Conservation (phyloP, 2,329 filamentous ascomycete species). For the Colletotrichum graminicola region DNA sequence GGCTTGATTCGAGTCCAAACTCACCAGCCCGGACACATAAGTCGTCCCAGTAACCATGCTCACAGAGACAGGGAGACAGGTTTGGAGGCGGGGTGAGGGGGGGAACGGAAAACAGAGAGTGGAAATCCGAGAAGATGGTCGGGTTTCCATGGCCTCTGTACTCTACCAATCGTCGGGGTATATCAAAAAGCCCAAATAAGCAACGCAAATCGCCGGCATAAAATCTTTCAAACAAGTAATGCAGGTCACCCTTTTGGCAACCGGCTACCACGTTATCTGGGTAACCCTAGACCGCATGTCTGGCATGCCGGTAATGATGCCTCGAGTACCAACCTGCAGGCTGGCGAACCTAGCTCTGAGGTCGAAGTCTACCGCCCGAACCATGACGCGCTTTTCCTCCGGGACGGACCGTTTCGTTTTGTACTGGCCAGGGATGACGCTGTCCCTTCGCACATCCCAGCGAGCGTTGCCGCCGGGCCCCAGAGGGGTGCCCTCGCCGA, state of each 20-base stretch:
- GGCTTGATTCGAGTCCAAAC: neutral
- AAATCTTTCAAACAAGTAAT: conserved; percentile 4
- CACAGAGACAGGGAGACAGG: neutral
- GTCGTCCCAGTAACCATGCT: neutral
- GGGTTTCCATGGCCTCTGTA: conserved; percentile 1
- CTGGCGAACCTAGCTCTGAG: conserved; percentile 63
- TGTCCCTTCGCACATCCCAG: conserved; percentile 50
- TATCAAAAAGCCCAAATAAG: conserved; percentile 29
- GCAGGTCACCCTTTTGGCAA: too few species aligned
- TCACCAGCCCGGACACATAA: neutral
- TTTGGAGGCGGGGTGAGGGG: too few species aligned
- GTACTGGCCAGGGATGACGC: conserved; percentile 43
- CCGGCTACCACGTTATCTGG: conserved; percentile 60
- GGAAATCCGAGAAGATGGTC: neutral
- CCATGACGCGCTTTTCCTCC: conserved; percentile 67
- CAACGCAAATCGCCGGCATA: conserved; percentile 3
- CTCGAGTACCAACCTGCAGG: conserved; percentile 67
- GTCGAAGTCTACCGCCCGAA: conserved; percentile 69
- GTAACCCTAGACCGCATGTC: conserved; percentile 63
- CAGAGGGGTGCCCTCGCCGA: conserved; percentile 49
- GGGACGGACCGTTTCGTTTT: conserved; percentile 55
- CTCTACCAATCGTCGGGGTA: conserved; percentile 37
- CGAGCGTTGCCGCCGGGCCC: conserved; percentile 60
- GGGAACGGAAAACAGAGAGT: neutral
- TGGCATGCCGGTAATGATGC: conserved; percentile 58